Evolutionary conservation across 23 red algal genomes (phyloP).

Genomic region (Gracilariopsis chorda): DNA sequence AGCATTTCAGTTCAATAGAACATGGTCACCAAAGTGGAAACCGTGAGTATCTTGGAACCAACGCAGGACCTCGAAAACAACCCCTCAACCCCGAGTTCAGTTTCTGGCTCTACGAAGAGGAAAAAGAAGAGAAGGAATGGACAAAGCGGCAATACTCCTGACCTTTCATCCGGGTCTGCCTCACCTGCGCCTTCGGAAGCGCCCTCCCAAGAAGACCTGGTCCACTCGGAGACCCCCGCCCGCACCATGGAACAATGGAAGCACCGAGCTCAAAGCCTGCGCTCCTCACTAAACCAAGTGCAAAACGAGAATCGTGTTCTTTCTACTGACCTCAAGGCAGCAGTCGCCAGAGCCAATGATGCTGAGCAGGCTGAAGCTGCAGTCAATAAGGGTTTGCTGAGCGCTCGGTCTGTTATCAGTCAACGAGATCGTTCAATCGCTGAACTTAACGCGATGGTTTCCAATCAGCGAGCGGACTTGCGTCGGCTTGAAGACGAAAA

Average conservation of each 20-base stretch:
- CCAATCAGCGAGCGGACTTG: conserved; percentile 1
- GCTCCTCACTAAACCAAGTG: background rate
- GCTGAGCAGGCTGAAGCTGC: conserved; percentile 22
- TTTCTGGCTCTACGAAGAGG: background rate
- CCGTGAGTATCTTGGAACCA: background rate
- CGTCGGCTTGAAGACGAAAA: conserved; percentile 11
- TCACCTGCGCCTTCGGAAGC: background rate
- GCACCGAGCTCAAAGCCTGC: background rate
- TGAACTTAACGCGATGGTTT: conserved; percentile 8
- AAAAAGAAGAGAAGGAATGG: conserved; percentile 31
- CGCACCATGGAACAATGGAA: background rate
- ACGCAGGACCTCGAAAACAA: background rate
- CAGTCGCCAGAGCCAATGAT: conserved; percentile 9
- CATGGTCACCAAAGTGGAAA: background rate
- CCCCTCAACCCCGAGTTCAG: background rate
- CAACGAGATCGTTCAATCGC: conserved; percentile 39
- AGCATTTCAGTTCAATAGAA: no score
- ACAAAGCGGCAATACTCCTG: background rate
- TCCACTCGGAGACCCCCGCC: background rate
- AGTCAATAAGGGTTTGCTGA: conserved; percentile 30
- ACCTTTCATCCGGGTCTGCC: background rate
- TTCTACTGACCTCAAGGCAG: conserved; percentile 15
- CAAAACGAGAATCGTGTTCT: background rate
- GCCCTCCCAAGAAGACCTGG: background rate
- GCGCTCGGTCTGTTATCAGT: conserved; percentile 18